Percentiles rank a stretch among this genome's conserved stretches.
These are phyloP conservation scores for Fusarium pilosicola DNA, from an alignment of 2,329 filamentous ascomycete species.

Conservation along the genomic window DNA sequence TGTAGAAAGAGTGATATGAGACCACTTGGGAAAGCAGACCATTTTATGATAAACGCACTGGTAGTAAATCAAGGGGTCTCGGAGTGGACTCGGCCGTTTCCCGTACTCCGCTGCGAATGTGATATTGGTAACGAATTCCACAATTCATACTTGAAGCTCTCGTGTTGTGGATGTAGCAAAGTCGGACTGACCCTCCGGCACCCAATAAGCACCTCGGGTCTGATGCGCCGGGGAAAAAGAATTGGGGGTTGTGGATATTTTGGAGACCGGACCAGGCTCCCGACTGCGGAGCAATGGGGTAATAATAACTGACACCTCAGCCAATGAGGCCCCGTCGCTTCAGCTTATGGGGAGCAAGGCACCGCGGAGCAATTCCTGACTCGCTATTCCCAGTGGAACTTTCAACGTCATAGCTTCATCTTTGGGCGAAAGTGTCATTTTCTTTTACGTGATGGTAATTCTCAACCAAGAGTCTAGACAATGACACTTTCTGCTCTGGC, in stretches of 20 bases:
- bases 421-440: background rate
- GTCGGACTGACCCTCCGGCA: too few species aligned
- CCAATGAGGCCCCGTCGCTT: background rate
- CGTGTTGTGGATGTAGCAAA: background rate
- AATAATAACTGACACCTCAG: slow-evolving; percentile 19
- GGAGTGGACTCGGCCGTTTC: slow-evolving; percentile 2
- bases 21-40: background rate
- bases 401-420: slow-evolving; percentile 20
- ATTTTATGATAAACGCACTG: background rate
- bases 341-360: background rate
- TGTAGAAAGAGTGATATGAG: background rate
- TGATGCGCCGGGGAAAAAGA: too few species aligned
- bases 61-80: slow-evolving; percentile 6
- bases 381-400: slow-evolving; percentile 23
- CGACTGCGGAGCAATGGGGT: slow-evolving; percentile 21
- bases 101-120: background rate
- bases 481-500: background rate
- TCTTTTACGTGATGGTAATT: slow-evolving; percentile 30
- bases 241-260: slow-evolving; percentile 9
- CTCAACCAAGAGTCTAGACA: background rate
- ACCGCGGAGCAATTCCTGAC: slow-evolving; percentile 8
- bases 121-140: slow-evolving; percentile 3
- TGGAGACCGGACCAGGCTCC: slow-evolving; percentile 16
- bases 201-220: too few species aligned
- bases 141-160: slow-evolving; percentile 7